Conservation (phyloP, 306 rosid species). For the Dryas octopetala region DNA sequence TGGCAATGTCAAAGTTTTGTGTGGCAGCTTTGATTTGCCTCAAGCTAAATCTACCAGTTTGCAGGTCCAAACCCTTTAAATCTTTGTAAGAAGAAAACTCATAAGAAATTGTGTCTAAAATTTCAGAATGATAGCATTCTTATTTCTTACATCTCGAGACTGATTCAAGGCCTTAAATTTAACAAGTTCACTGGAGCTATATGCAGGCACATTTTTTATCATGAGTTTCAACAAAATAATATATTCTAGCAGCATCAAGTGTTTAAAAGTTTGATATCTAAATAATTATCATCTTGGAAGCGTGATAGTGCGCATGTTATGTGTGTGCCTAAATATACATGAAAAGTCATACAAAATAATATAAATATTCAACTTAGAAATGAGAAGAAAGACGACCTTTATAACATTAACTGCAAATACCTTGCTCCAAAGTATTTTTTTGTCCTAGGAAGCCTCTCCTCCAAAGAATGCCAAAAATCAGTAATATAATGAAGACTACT, state of each 20-base stretch:
- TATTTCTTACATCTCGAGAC: neutral
- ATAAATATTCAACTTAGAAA: neutral
- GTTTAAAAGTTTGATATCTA: neutral
- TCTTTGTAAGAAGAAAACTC: conserved; percentile 20
- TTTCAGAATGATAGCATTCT: neutral
- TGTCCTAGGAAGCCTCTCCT: conserved; percentile 23
- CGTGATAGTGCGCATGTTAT: neutral
- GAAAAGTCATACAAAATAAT: neutral
- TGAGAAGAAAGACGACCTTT: too few species aligned
- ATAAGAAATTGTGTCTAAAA: neutral
- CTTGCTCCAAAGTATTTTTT: conserved; percentile 32
- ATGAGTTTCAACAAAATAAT: neutral
- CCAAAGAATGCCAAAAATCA: conserved; percentile 31
- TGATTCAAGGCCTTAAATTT: neutral
- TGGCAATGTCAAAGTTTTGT: conserved; percentile 34
- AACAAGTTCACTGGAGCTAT: neutral
- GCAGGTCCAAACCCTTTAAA: conserved; percentile 25
- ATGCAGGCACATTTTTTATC: neutral
- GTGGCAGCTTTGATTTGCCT: conserved; percentile 46
- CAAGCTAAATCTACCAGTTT: conserved; percentile 36
- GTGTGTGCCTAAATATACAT: neutral
- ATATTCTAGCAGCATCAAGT: neutral
- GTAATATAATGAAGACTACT: conserved; percentile 20
- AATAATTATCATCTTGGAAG: neutral
- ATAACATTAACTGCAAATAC: conserved; percentile 13